phyloP scores from a whole-genome alignment of 2,329 filamentous ascomycete genomes.

The Cladophialophora exuberans region DNA sequence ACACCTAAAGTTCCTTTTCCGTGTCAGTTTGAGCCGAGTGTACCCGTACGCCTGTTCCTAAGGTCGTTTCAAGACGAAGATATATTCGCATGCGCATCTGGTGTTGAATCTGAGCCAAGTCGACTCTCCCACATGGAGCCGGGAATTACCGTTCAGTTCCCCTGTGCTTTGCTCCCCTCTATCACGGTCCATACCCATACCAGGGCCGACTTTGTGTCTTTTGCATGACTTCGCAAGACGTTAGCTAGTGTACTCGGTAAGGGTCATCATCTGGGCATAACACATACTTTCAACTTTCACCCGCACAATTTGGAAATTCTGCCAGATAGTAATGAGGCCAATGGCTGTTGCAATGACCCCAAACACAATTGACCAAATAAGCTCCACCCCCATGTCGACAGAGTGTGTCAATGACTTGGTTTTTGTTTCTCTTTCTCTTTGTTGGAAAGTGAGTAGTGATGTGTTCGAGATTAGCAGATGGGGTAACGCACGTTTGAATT shows the following conservation, averaged over 20 bases:
- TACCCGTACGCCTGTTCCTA: too few species aligned
- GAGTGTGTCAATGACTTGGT: too few species aligned
- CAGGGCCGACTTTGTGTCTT: conserved; percentile 6
- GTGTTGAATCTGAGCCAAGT: neutral
- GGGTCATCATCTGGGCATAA: neutral
- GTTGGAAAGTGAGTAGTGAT: too few species aligned
- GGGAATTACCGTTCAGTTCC: too few species aligned
- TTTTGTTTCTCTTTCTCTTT: neutral
- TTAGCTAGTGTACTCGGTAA: neutral
- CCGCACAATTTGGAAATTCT: conserved; percentile 9
- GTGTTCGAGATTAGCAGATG: too few species aligned
- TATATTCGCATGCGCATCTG: too few species aligned
- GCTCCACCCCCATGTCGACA: conserved; percentile 4
- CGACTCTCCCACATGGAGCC: neutral
- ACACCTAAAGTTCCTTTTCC: too few species aligned
- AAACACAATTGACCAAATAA: conserved; percentile 13
- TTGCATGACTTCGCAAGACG: neutral
- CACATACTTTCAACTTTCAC: conserved; percentile 8
- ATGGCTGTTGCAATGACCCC: conserved; percentile 9
- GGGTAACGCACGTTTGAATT: too few species aligned
- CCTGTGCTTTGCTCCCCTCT: too few species aligned
- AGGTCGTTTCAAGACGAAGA: too few species aligned
- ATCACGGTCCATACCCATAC: conserved; percentile 2
- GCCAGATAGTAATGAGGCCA: conserved; percentile 16
- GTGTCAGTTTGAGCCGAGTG: too few species aligned